These are phyloP conservation scores for Ambrosia artemisiifolia DNA, from an alignment of 129 eudicot species.

Conservation along the genomic window DNA sequence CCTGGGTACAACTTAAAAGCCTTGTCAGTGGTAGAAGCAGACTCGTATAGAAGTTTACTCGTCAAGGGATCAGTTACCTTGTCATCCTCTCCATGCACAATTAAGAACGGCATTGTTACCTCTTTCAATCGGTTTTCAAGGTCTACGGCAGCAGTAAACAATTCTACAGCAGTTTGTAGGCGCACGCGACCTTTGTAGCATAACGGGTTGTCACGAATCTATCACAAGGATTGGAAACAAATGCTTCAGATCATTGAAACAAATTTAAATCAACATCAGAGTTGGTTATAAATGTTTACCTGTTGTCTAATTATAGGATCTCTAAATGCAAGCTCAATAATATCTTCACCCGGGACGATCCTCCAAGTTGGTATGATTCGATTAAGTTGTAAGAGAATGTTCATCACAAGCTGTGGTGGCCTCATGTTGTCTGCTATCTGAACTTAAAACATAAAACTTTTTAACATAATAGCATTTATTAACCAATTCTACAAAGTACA, in stretches of 20 bases:
- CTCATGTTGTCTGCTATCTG: conserved; percentile 51
- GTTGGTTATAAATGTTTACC: conserved; percentile 25
- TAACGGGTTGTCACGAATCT: conserved; percentile 73
- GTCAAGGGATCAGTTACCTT: conserved; percentile 71
- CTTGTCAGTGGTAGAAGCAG: conserved; percentile 58
- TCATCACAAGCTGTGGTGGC: conserved; percentile 29
- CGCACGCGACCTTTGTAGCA: conserved; percentile 87
- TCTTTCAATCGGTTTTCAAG: conserved; percentile 65
- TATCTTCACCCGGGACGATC: conserved; percentile 52
- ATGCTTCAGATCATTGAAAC: conserved; percentile 5
- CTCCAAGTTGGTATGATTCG: conserved; percentile 51
- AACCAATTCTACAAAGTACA: too few relatives aligned
- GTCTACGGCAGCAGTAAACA: conserved; percentile 49
- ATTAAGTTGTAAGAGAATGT: conserved; percentile 24
- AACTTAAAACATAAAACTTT: background rate
- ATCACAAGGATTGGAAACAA: background rate
- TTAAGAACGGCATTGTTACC: conserved; percentile 62
- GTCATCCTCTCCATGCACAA: conserved; percentile 72
- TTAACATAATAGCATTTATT: background rate
- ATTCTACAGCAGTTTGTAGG: conserved; percentile 57
- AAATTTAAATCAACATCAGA: background rate
- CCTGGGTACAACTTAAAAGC: conserved; percentile 71
- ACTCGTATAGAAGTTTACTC: conserved; percentile 55
- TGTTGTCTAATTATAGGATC: conserved; percentile 58
- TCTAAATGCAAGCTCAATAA: conserved; percentile 68